These are phyloP conservation scores for Fusarium kyushuense DNA, from an alignment of 2,329 filamentous ascomycete genomes.

Conservation along the genomic window DNA sequence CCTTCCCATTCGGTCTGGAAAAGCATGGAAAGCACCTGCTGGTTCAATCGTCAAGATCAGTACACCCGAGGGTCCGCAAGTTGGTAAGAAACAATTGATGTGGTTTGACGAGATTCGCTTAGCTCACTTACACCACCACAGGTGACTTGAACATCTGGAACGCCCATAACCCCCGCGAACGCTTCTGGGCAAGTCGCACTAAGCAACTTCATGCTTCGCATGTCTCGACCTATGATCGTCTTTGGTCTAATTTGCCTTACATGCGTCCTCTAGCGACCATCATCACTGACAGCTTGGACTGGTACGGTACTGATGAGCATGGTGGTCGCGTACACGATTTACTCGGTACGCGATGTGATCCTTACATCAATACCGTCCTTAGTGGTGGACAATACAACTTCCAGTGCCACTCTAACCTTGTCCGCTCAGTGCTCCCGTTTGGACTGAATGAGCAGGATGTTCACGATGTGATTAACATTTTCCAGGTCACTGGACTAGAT, in stretches of 20 bases:
- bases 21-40: slow-evolving; percentile 77
- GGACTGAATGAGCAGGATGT: slow-evolving; percentile 80
- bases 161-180: slow-evolving; percentile 78
- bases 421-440: slow-evolving; percentile 75
- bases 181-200: slow-evolving; percentile 85
- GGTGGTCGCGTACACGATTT: slow-evolving; percentile 81
- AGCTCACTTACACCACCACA: slow-evolving; percentile 26
- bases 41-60: slow-evolving; percentile 78
- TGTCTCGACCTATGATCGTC: slow-evolving; percentile 75
- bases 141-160: slow-evolving; percentile 89
- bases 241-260: slow-evolving; percentile 84
- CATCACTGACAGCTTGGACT: slow-evolving; percentile 72
- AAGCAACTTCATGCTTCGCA: slow-evolving; percentile 83
- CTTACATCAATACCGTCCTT: slow-evolving; percentile 82
- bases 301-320: slow-evolving; percentile 71
- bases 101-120: not conserved
- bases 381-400: slow-evolving; percentile 79
- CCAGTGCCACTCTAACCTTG: slow-evolving; percentile 87
- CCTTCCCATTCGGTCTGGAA: slow-evolving; percentile 78
- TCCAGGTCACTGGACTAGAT: slow-evolving; percentile 85
- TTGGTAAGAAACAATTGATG: slow-evolving; percentile 59
- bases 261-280: slow-evolving; percentile 81
- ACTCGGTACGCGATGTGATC: slow-evolving; percentile 85
- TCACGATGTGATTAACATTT: slow-evolving; percentile 88
- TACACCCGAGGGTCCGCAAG: slow-evolving; percentile 82